These are phyloP conservation scores for Pseudocercospora pini-densiflorae DNA, from an alignment of 2,329 filamentous ascomycete genomes.

Conservation along the genomic window DNA sequence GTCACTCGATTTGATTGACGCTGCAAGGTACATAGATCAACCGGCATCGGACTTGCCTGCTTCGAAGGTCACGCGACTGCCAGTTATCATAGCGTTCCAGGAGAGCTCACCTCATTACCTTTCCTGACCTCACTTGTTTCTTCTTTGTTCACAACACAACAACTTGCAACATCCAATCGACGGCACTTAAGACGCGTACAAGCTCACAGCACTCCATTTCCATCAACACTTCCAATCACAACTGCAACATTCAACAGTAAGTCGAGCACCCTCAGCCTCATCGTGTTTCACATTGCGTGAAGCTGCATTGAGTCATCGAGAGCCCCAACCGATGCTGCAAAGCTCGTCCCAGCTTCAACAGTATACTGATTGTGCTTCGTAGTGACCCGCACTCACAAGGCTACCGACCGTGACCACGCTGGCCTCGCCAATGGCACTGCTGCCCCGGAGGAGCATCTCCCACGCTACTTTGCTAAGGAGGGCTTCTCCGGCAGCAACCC, in stretches of 20 bases:
- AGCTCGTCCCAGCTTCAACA: not conserved
- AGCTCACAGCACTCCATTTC: not conserved
- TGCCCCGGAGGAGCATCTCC: conserved; percentile 72
- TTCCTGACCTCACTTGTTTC: conserved; percentile 7
- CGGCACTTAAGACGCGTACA: conserved; percentile 5
- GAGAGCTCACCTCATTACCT: not conserved
- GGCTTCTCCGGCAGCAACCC: conserved; percentile 82
- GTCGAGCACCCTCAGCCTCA: conserved; percentile 5
- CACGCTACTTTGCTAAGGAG: conserved; percentile 90
- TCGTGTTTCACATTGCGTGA: not conserved
- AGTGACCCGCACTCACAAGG: conserved; percentile 98
- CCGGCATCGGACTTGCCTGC: conserved; percentile 10
- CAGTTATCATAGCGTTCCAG: not conserved
- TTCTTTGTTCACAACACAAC: conserved; percentile 6
- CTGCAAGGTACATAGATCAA: conserved; percentile 8
- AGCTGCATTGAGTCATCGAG: conserved; percentile 18
- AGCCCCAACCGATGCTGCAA: conserved; percentile 1
- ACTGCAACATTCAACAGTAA: conserved; percentile 12
- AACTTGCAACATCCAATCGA: conserved; percentile 6
- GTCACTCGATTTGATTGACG: not conserved
- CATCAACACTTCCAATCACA: conserved; percentile 7
- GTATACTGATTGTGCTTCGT: conserved; percentile 44
- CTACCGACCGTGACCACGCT: conserved; percentile 89
- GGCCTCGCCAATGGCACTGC: conserved; percentile 76
- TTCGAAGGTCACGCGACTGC: conserved; percentile 3